Evolutionary conservation across 2,329 filamentous ascomycete genomes (phyloP).

Genomic region (Teratosphaeria gauchensis): DNA sequence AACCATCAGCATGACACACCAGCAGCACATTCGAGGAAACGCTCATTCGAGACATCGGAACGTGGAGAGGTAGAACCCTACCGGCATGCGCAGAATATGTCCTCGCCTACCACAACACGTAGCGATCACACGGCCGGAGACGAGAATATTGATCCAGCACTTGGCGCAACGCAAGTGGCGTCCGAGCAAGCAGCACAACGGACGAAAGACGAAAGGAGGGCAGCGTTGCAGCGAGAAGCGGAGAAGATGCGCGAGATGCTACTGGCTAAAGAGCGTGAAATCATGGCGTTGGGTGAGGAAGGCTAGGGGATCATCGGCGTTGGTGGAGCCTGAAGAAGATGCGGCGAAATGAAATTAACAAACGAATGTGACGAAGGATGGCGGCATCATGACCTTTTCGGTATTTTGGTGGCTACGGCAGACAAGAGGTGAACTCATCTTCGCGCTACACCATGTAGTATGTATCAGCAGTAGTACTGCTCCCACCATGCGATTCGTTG

Average conservation of each 20-base stretch:
- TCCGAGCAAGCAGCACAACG: slow-evolving; percentile 15
- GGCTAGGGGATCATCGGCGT: slow-evolving; percentile 1
- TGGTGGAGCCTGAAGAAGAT: too few relatives aligned
- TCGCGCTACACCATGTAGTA: not conserved
- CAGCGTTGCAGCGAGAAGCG: slow-evolving; percentile 60
- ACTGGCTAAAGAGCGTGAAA: slow-evolving; percentile 62
- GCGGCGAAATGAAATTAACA: too few relatives aligned
- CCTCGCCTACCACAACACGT: slow-evolving; percentile 2
- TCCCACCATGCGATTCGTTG: not conserved
- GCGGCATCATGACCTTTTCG: not conserved
- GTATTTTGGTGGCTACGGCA: not conserved
- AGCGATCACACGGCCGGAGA: slow-evolving; percentile 3
- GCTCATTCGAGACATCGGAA: slow-evolving; percentile 50
- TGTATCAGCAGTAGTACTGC: not conserved
- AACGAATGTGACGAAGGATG: not conserved
- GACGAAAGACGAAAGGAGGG: slow-evolving; percentile 52
- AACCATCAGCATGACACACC: not conserved
- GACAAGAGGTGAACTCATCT: not conserved
- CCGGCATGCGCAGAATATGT: slow-evolving; percentile 13
- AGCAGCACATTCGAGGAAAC: slow-evolving; percentile 42
- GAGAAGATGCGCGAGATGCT: slow-evolving; percentile 66
- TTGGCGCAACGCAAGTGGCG: slow-evolving; percentile 24
- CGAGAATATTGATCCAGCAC: slow-evolving; percentile 25
- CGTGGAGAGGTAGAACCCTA: slow-evolving; percentile 8
- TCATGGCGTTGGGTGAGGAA: slow-evolving; percentile 37